Percentiles rank a stretch among this genome's conserved stretches.
Conservation (phyloP, 164 flowering plant species). For the Nymphaea thermarum region DNA sequence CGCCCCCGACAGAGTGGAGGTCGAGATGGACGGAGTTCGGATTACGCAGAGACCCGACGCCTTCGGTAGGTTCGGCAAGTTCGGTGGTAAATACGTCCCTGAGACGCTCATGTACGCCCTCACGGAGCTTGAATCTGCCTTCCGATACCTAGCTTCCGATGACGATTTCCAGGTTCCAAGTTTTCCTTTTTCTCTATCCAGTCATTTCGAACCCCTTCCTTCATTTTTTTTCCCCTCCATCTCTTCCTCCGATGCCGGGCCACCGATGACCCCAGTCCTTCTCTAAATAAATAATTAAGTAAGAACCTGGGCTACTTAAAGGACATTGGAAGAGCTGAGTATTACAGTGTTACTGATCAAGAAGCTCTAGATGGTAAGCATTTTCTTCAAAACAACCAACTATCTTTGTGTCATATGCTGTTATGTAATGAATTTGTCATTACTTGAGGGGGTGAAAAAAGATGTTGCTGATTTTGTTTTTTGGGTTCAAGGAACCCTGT, state of each 20-base stretch:
- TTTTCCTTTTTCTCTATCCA: not conserved
- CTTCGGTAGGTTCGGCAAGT: slow-evolving; percentile 68
- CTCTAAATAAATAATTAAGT: no score
- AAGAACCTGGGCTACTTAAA: slow-evolving; percentile 82
- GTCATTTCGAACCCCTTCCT: no score
- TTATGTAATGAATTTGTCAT: not conserved
- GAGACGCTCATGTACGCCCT: slow-evolving; percentile 79
- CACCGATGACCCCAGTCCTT: no score
- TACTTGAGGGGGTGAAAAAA: not conserved
- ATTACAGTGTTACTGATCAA: slow-evolving; percentile 63
- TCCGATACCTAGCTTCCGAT: slow-evolving; percentile 38
- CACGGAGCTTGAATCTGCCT: slow-evolving; percentile 63
- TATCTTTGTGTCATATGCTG: not conserved
- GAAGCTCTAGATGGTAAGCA: slow-evolving; percentile 80
- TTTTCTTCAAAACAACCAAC: not conserved
- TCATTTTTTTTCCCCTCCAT: not conserved
- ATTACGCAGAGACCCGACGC: slow-evolving; percentile 49
- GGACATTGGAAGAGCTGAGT: slow-evolving; percentile 83
- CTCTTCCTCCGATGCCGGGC: no score
- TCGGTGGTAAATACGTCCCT: slow-evolving; percentile 80
- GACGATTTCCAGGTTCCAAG: slow-evolving; percentile 49
- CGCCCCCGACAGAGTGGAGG: not conserved
- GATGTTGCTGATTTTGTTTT: not conserved
- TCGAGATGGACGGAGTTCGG: slow-evolving; percentile 16
- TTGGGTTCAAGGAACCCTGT: no score